phyloP scores from a whole-genome alignment of 2,329 filamentous ascomycete species.

The Alternaria postmessia region DNA sequence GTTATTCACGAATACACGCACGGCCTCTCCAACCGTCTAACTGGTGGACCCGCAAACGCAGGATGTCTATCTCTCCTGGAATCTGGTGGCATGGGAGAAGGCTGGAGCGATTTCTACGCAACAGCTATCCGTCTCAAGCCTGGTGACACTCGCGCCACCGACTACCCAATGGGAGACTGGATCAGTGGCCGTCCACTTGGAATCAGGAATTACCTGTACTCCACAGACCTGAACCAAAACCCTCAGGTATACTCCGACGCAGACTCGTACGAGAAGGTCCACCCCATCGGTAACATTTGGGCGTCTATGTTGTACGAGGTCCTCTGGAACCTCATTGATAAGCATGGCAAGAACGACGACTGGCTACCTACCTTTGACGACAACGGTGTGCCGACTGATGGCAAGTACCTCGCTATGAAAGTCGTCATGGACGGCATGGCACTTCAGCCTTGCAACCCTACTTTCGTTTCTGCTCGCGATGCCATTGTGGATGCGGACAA shows the following conservation, averaged over 20 bases:
- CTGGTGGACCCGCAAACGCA: conserved; percentile 64
- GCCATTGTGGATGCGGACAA: conserved; percentile 65
- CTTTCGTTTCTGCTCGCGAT: conserved; percentile 62
- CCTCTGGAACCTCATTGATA: conserved; percentile 66
- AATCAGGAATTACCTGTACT: conserved; percentile 62
- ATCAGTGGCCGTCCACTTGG: conserved; percentile 55
- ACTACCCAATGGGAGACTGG: conserved; percentile 63
- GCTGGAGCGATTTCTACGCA: conserved; percentile 66
- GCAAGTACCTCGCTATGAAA: conserved; percentile 62
- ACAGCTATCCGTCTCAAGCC: conserved; percentile 60
- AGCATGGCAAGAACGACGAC: conserved; percentile 60
- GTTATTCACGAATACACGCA: conserved; percentile 62
- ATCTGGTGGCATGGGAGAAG: conserved; percentile 66
- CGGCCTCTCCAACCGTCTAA: conserved; percentile 65
- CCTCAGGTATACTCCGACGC: conserved; percentile 59
- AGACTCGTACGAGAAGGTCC: conserved; percentile 53
- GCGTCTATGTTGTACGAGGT: conserved; percentile 64
- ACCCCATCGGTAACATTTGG: conserved; percentile 63
- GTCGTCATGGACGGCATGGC: conserved; percentile 62
- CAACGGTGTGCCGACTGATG: conserved; percentile 61
- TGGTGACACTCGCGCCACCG: conserved; percentile 55
- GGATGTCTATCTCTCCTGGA: conserved; percentile 60
- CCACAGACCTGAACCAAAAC: conserved; percentile 60
- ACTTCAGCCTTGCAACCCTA: conserved; percentile 66
- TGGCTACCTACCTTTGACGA: conserved; percentile 54